Evolutionary conservation across 345 rosid genomes (phyloP).

Genomic region (Stellera chamaejasme): DNA sequence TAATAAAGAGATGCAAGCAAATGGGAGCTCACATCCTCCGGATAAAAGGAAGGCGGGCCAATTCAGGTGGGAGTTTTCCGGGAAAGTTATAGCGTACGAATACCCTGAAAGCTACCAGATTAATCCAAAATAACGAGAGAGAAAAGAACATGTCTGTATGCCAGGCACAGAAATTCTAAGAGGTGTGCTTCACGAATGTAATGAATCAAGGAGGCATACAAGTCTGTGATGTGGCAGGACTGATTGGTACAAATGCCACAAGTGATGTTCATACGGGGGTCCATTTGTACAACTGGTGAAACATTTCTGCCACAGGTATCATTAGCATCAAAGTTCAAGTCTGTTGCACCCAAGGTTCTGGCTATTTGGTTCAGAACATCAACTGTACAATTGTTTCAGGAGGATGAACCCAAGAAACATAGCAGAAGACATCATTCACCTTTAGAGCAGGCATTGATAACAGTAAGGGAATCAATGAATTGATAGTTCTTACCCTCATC

Average conservation of each 20-base stretch:
- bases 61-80: constrained; percentile 42
- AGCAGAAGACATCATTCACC: background rate
- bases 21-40: constrained; percentile 28
- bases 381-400: constrained; percentile 18
- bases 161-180: too few relatives aligned
- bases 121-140: too few relatives aligned
- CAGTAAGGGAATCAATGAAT: background rate
- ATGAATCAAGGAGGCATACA: constrained; percentile 19
- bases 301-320: constrained; percentile 28
- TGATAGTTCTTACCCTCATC: constrained; percentile 25
- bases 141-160: too few relatives aligned
- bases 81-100: constrained; percentile 40
- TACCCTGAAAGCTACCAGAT: constrained; percentile 19
- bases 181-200: too few relatives aligned
- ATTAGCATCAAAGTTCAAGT: constrained; percentile 41
- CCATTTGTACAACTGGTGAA: constrained; percentile 8
- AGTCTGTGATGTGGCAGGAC: constrained; percentile 27
- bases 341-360: constrained; percentile 33
- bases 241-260: constrained; percentile 28
- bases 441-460: too few relatives aligned
- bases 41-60: constrained; percentile 38
- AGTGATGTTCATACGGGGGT: constrained; percentile 13
- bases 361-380: constrained; percentile 42
- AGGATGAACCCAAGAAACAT: background rate
- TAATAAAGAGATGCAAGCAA: background rate